These are phyloP conservation scores for Thermomucor indicae-seudaticae DNA, from an alignment of 371 early-diverging fungal species.

Conservation along the genomic window DNA sequence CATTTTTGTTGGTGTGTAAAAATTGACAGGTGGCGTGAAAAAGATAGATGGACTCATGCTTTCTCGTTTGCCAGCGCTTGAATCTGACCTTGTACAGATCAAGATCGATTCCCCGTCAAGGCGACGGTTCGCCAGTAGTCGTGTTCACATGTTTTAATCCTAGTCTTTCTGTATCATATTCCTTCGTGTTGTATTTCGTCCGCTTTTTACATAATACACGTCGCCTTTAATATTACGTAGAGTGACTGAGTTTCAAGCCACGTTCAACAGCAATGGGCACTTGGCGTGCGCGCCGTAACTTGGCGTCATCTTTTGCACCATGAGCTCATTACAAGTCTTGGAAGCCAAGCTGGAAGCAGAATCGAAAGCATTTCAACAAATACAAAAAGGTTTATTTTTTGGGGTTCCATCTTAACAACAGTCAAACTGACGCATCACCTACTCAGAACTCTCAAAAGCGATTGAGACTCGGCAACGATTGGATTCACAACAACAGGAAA, in stretches of 20 bases:
- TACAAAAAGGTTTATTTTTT: slow-evolving; percentile 53
- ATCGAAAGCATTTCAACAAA: slow-evolving; percentile 55
- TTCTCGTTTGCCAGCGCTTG: slow-evolving; percentile 6
- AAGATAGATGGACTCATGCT: not conserved
- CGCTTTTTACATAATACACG: not conserved
- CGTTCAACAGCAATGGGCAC: no score
- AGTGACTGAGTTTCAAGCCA: no score
- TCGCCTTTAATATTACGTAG: no score
- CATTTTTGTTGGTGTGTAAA: slow-evolving; percentile 19
- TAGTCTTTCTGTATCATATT: not conserved
- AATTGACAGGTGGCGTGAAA: no score
- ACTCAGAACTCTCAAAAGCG: slow-evolving; percentile 72
- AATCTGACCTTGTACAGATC: slow-evolving; percentile 18
- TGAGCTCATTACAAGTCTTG: slow-evolving; percentile 6
- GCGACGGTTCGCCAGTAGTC: slow-evolving; percentile 12
- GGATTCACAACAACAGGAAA: slow-evolving; percentile 94
- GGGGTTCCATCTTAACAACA: not conserved
- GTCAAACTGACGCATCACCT: not conserved
- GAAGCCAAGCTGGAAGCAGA: slow-evolving; percentile 64
- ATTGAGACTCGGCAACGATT: slow-evolving; percentile 79
- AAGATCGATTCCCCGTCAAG: slow-evolving; percentile 11
- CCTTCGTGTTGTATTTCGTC: not conserved
- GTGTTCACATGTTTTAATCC: not conserved
- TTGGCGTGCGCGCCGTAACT: not conserved
- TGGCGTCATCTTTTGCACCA: not conserved